Evolutionary conservation across 73 alveolate genomes (phyloP).

Genomic region (Urostyla sp.): DNA sequence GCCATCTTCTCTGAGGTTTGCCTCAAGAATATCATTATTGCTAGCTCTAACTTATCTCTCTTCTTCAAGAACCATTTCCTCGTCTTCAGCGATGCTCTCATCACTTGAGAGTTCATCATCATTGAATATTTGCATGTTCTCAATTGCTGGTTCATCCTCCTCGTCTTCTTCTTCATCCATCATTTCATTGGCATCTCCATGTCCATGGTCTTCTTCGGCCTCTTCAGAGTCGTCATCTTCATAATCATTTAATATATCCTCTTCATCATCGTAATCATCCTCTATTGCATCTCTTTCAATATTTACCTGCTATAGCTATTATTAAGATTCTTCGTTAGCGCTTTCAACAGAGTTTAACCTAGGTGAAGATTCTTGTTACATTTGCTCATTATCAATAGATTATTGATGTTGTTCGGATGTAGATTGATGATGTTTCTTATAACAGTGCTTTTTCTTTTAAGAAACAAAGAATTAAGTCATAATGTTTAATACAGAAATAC

Average conservation of each 20-base stretch:
- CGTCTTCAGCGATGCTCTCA: background rate
- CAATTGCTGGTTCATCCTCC: background rate
- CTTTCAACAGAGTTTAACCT: background rate
- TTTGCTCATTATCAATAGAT: background rate
- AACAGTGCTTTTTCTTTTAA: slow-evolving; percentile 16
- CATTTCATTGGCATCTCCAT: slow-evolving; percentile 22
- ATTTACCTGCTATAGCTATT: background rate
- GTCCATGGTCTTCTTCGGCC: background rate
- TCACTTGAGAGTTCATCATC: slow-evolving; percentile 1
- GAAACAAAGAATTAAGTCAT: slow-evolving; percentile 20
- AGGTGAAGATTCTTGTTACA: background rate
- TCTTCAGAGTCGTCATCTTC: background rate
- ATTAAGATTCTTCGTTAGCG: slow-evolving; percentile 7
- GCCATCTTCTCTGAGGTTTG: background rate
- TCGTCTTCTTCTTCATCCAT: slow-evolving; percentile 19
- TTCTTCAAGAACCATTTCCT: background rate
- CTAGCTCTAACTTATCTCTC: background rate
- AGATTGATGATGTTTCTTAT: background rate
- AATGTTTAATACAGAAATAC: background rate
- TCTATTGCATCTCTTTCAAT: slow-evolving; percentile 1
- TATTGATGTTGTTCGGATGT: background rate
- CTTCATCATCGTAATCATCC: slow-evolving; percentile 31
- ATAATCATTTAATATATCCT: background rate
- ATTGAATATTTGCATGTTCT: background rate
- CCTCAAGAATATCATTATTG: slow-evolving; percentile 11